Conservation (phyloP, 345 rosid genomes). For the Dipteronia sinensis region DNA sequence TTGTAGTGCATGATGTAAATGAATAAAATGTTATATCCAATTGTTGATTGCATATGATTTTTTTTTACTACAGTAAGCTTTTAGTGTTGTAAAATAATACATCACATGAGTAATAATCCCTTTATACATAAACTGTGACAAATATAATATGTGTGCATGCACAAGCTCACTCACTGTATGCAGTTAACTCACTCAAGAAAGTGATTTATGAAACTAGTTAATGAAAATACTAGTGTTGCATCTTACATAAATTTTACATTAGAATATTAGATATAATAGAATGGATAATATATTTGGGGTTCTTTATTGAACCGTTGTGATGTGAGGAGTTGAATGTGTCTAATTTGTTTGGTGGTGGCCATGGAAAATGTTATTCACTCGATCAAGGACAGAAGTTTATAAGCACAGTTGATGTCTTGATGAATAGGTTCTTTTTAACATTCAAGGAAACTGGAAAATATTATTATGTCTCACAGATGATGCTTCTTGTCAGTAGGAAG, state of each 20-base stretch:
- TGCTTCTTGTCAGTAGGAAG: not conserved
- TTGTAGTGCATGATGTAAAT: not conserved
- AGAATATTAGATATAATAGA: not conserved
- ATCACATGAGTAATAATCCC: not conserved
- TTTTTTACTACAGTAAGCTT: not conserved
- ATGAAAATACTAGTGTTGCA: not conserved
- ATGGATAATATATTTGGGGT: not conserved
- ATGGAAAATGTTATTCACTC: not conserved
- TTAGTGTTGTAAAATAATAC: not conserved
- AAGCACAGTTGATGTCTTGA: not conserved
- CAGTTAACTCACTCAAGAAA: not conserved
- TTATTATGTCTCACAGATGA: not conserved
- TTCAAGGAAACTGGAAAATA: not conserved
- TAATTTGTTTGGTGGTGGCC: not conserved
- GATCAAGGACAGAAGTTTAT: not conserved
- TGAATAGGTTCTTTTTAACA: not conserved
- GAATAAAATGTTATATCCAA: not conserved
- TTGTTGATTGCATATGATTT: not conserved
- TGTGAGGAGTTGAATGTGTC: not conserved
- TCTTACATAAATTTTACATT: not conserved
- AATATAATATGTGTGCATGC: not conserved
- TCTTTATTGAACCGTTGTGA: not conserved
- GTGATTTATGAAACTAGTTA: not conserved
- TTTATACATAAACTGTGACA: not conserved
- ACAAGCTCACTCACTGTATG: not conserved